phyloP scores from a whole-genome alignment of 1,139 yeast species.

The Oligophagozyma castellii region DNA sequence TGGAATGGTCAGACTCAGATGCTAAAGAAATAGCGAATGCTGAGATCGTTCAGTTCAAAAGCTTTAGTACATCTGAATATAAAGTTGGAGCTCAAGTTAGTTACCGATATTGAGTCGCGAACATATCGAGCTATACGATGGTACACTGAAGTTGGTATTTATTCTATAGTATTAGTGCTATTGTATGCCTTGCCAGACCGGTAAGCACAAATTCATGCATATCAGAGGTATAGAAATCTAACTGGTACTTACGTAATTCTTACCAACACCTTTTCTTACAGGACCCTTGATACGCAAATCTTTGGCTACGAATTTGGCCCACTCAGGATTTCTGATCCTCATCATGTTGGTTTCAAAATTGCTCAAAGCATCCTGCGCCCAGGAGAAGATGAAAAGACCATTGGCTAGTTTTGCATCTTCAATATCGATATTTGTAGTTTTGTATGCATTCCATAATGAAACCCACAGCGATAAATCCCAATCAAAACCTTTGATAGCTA shows the following conservation, averaged over 20 bases:
- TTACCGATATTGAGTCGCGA: conserved; percentile 26
- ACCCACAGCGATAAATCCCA: conserved; percentile 23
- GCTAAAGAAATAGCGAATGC: conserved; percentile 43
- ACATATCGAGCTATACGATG: no score
- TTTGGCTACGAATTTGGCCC: conserved; percentile 16
- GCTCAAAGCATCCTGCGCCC: conserved; percentile 11
- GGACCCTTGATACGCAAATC: conserved; percentile 15
- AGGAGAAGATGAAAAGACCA: conserved; percentile 12
- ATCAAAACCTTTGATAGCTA: conserved; percentile 18
- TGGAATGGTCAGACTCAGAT: conserved; percentile 80
- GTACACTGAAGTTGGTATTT: conserved; percentile 6
- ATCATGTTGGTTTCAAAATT: conserved; percentile 17
- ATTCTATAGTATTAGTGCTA: conserved; percentile 6
- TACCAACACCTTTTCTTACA: no score
- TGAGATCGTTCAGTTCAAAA: conserved; percentile 52
- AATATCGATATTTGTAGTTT: conserved; percentile 6
- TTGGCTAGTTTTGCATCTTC: conserved; percentile 4
- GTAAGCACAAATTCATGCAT: no score
- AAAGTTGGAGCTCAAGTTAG: conserved; percentile 68
- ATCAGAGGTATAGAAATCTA: no score
- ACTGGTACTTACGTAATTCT: no score
- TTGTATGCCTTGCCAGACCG: conserved; percentile 1
- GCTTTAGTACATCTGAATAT: conserved; percentile 58
- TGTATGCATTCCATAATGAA: conserved; percentile 15
- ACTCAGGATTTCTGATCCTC: conserved; percentile 16